phyloP scores from a whole-genome alignment of 345 rosid species.

The Salix koriyanagi region DNA sequence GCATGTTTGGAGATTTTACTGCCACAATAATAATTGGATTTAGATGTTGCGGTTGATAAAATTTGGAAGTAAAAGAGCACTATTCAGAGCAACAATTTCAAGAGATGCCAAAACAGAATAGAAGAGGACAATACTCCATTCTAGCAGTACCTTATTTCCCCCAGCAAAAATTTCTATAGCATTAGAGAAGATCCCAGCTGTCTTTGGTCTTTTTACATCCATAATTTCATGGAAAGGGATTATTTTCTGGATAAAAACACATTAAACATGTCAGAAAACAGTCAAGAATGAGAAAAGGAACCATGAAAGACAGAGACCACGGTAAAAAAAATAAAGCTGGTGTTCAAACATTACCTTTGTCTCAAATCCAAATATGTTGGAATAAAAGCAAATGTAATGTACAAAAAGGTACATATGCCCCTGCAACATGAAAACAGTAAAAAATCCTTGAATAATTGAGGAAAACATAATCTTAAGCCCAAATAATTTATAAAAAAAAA shows the following conservation, averaged over 20 bases:
- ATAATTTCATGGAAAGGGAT: conserved; percentile 65
- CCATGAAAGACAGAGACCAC: conserved; percentile 3
- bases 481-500: not conserved
- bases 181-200: conserved; percentile 91
- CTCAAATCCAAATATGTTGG: conserved; percentile 98
- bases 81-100: conserved; percentile 3
- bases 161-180: conserved; percentile 88
- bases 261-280: conserved; percentile 8
- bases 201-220: conserved; percentile 82
- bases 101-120: conserved; percentile 9
- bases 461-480: not conserved
- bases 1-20: too few relatives aligned
- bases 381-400: conserved; percentile 80
- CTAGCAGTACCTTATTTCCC: conserved; percentile 63
- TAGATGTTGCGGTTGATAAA: conserved; percentile 19
- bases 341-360: conserved; percentile 62
- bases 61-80: conserved; percentile 9
- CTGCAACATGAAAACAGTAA: conserved; percentile 41
- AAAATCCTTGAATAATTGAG: not conserved
- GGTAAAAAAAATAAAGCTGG: not conserved
- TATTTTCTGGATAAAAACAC: conserved; percentile 54
- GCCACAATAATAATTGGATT: conserved; percentile 30
- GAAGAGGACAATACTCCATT: conserved; percentile 3
- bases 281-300: conserved; percentile 11
- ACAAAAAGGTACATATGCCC: conserved; percentile 94